These are phyloP conservation scores for Adiantum capillusveneris DNA, from an alignment of 75 land plant species.

Conservation along the genomic window DNA sequence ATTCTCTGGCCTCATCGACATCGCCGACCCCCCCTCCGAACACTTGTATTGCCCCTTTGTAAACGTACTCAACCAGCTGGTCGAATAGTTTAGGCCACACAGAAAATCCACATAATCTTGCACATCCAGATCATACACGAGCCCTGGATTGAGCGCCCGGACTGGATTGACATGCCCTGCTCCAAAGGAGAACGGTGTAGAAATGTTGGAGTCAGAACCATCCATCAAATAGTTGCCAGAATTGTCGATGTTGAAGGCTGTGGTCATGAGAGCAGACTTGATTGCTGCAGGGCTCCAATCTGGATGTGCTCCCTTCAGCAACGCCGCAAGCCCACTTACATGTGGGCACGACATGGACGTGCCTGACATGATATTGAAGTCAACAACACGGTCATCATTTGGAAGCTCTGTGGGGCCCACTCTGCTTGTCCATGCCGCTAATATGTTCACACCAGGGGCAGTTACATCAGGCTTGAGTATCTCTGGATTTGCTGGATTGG, in stretches of 20 bases:
- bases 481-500: slow-evolving; percentile 42
- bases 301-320: slow-evolving; percentile 61
- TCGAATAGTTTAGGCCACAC: slow-evolving; percentile 56
- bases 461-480: slow-evolving; percentile 77
- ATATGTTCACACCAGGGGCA: slow-evolving; percentile 80
- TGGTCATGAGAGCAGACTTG: slow-evolving; percentile 82
- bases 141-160: slow-evolving; percentile 68
- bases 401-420: slow-evolving; percentile 53
- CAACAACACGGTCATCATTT: slow-evolving; percentile 38
- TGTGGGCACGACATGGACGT: slow-evolving; percentile 97
- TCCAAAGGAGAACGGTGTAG: slow-evolving; percentile 66
- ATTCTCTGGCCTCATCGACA: slow-evolving; percentile 35
- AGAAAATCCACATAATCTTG: slow-evolving; percentile 67
- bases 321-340: slow-evolving; percentile 69
- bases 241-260: slow-evolving; percentile 49
- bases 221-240: slow-evolving; percentile 31
- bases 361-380: slow-evolving; percentile 81
- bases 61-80: slow-evolving; percentile 25
- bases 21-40: not conserved
- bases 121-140: slow-evolving; percentile 53
- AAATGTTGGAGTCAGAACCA: slow-evolving; percentile 41
- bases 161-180: slow-evolving; percentile 53
- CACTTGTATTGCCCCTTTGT: slow-evolving; percentile 10
- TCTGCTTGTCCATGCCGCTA: slow-evolving; percentile 64
- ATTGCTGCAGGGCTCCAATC: slow-evolving; percentile 85